Base-by-base conservation (phyloP, 2,329 filamentous ascomycete species). In the Aureobasidium zeae region DNA sequence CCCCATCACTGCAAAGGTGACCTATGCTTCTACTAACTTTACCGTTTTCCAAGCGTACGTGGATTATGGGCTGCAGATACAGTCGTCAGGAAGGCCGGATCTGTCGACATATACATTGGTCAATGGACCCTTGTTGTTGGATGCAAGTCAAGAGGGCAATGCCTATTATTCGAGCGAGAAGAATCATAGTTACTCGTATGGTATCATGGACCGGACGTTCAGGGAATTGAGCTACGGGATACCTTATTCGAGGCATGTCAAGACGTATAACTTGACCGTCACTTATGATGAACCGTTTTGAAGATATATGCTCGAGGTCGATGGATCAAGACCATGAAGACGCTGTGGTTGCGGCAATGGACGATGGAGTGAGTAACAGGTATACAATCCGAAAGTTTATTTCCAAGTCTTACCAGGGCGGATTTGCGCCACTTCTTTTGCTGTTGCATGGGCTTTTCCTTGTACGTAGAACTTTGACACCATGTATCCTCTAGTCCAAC, bases 171-270 rank as follows among this genome's bases (percentile, higher is more conserved):
- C 39, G 21, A 43, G 9, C 17, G 30, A 22, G 3, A n/a, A 29
- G 5, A 34, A 34, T 12, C 15, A 34, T 11, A 43, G 30, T 9
- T 43, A 34, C 10, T 43, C 39, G 16, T 43, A 26, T n/a, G 39
- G 39, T 7, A 24, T 30, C 4, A 43, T 43, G 39, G 39, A 43
- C 8, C 31, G 20, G 12, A 26, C 7, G 24, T 28, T 43, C 2
- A 12, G 15, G 2, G 39, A 43, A 13, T 6, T 15, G 21, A 43
- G 39, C 6, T 43, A 43, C 28, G 39, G 30, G 3, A 43, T 9
- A 1, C 3, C 15, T 12, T 43, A 43, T 7, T 29, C 29, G 7
- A 43, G 39, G 12, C 39, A 43, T 21, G 30, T 43, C 12, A 34
- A 33, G 16, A 30, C 39, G 5, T 6, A 34, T 4, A 43, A 42